A percentile compares a stretch with the other conserved stretches of the same genome.
phyloP scores from a whole-genome alignment of 2,329 filamentous ascomycete species.

The Stagonosporopsis vannaccii region DNA sequence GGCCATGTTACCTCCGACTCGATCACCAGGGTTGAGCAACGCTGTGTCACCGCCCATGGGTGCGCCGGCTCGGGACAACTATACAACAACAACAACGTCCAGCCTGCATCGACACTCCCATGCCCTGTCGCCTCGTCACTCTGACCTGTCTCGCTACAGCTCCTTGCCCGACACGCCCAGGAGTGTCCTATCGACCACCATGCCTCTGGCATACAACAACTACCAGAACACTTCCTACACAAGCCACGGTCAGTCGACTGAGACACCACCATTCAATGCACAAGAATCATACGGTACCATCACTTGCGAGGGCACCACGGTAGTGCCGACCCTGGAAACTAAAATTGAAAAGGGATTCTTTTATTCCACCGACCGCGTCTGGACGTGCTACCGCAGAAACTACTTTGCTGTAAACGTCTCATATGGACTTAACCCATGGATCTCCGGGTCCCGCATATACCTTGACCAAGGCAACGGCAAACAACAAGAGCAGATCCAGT shows the following conservation, averaged over 20 bases:
- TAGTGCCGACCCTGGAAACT: slow-evolving; percentile 77
- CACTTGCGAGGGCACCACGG: slow-evolving; percentile 63
- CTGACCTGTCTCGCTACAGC: slow-evolving; percentile 45
- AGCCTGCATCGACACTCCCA: slow-evolving; percentile 44
- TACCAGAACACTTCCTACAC: slow-evolving; percentile 26
- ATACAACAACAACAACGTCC: slow-evolving; percentile 52
- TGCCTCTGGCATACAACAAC: slow-evolving; percentile 38
- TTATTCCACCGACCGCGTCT: slow-evolving; percentile 74
- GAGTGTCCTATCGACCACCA: slow-evolving; percentile 43
- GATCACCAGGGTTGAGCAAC: slow-evolving; percentile 52
- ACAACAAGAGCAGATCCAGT: slow-evolving; percentile 66
- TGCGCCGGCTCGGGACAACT: slow-evolving; percentile 54
- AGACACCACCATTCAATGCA: slow-evolving; percentile 55
- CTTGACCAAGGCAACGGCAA: slow-evolving; percentile 57
- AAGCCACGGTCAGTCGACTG: slow-evolving; percentile 28
- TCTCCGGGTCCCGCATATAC: slow-evolving; percentile 63
- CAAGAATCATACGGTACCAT: slow-evolving; percentile 66
- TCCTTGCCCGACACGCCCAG: slow-evolving; percentile 48
- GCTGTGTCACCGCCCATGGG: slow-evolving; percentile 52
- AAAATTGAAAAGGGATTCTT: slow-evolving; percentile 93
- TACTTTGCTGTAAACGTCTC: slow-evolving; percentile 88
- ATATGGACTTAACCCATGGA: slow-evolving; percentile 73
- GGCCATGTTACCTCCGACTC: slow-evolving; percentile 55
- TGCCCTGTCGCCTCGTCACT: slow-evolving; percentile 46
- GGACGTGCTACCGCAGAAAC: slow-evolving; percentile 92